These are phyloP conservation scores for Taxawa tesnikishii DNA, from an alignment of 2,329 filamentous ascomycete species.

Conservation along the genomic window DNA sequence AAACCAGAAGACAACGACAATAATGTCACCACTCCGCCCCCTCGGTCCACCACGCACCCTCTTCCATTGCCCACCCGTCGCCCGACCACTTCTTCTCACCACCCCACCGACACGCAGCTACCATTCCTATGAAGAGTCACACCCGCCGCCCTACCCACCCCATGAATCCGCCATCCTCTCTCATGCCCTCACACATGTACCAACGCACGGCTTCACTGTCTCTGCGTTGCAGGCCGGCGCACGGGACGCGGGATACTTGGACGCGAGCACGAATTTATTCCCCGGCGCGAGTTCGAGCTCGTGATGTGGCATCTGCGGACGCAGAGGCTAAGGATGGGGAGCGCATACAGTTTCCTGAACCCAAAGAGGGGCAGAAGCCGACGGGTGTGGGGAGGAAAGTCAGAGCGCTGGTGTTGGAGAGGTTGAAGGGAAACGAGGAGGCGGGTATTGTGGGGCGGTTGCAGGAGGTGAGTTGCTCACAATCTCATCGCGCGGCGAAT, in stretches of 20 bases:
- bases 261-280: slow-evolving; percentile 74
- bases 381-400: slow-evolving; percentile 51
- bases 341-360: slow-evolving; percentile 29
- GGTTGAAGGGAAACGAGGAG: slow-evolving; percentile 60
- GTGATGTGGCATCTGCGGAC: slow-evolving; percentile 65
- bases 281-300: slow-evolving; percentile 68
- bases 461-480: slow-evolving; percentile 60
- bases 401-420: slow-evolving; percentile 59
- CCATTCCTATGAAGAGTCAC: slow-evolving; percentile 61
- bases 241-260: slow-evolving; percentile 72
- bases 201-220: slow-evolving; percentile 68
- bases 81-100: too few relatives aligned
- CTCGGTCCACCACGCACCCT: too few relatives aligned
- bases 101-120: slow-evolving; percentile 31
- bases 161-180: slow-evolving; percentile 67
- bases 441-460: slow-evolving; percentile 55
- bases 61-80: too few relatives aligned
- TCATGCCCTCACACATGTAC: slow-evolving; percentile 68
- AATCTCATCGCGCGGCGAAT: too few relatives aligned
- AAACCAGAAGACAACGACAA: too few relatives aligned
- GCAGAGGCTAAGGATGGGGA: slow-evolving; percentile 48
- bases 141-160: slow-evolving; percentile 50
- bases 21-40: too few relatives aligned
- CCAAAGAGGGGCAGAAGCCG: slow-evolving; percentile 16
- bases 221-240: slow-evolving; percentile 64